These are phyloP conservation scores for Penicillium waksmanii DNA, from an alignment of 495 filamentous ascomycete genomes.

Conservation along the genomic window DNA sequence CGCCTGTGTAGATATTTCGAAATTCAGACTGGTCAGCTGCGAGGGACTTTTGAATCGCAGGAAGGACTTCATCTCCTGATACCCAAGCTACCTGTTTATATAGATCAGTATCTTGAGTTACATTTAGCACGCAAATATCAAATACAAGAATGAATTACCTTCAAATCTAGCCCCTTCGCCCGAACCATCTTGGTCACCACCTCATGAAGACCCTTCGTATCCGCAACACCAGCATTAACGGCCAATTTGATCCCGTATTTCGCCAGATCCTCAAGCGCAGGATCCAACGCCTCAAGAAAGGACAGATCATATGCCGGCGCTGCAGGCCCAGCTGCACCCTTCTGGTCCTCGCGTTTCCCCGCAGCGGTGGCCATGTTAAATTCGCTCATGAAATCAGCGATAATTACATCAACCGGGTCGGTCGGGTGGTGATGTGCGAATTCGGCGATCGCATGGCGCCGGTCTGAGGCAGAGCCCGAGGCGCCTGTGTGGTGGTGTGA, in stretches of 20 bases:
- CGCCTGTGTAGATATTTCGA: constrained; percentile 56
- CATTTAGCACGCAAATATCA: not conserved
- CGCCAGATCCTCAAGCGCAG: constrained; percentile 54
- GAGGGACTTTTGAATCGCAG: constrained; percentile 42
- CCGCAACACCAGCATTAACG: constrained; percentile 61
- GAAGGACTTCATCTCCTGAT: constrained; percentile 55
- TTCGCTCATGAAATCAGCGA: constrained; percentile 62
- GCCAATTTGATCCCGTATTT: constrained; percentile 57
- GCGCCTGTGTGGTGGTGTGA: constrained; percentile 30
- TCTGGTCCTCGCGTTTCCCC: constrained; percentile 44
- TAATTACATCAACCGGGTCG: constrained; percentile 60
- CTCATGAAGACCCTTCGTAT: constrained; percentile 52
- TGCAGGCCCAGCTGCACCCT: constrained; percentile 4
- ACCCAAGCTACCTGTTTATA: constrained; percentile 47
- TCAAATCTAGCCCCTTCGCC: constrained; percentile 47
- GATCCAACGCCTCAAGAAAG: constrained; percentile 57
- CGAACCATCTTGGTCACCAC: constrained; percentile 49
- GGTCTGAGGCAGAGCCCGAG: constrained; percentile 60
- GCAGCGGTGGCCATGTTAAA: constrained; percentile 55
- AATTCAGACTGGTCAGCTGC: constrained; percentile 41
- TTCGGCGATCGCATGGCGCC: constrained; percentile 57
- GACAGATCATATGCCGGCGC: constrained; percentile 53
- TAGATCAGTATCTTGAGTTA: not conserved
- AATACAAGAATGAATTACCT: constrained; percentile 24
- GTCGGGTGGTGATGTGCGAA: constrained; percentile 48